phyloP scores from a whole-genome alignment of 257 asterid genomes.

The Solanum paucissectum region DNA sequence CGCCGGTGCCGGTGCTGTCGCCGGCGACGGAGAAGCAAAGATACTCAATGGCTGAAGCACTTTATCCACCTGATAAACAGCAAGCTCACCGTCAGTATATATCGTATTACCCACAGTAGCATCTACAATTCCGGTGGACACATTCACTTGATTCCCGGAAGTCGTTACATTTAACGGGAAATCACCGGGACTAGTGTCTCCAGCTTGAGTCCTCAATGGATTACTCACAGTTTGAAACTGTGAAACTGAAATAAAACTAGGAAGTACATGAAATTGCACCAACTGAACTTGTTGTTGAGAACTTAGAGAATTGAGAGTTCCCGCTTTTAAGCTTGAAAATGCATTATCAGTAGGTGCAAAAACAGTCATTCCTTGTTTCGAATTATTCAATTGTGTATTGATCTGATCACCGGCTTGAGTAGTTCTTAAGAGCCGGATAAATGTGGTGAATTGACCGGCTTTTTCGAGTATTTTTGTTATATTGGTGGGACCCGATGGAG shows the following conservation, averaged over 20 bases:
- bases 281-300: slow-evolving; percentile 64
- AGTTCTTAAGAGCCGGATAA: slow-evolving; percentile 45
- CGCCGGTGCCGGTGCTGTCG: slow-evolving; percentile 43
- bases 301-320: slow-evolving; percentile 58
- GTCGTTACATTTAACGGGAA: slow-evolving; percentile 73
- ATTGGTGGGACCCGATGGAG: slow-evolving; percentile 75
- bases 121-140: slow-evolving; percentile 62
- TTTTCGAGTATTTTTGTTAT: slow-evolving; percentile 72
- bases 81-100: slow-evolving; percentile 61
- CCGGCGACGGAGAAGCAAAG: slow-evolving; percentile 57
- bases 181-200: slow-evolving; percentile 33
- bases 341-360: slow-evolving; percentile 81
- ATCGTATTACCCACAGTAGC: slow-evolving; percentile 59
- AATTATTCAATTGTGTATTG: slow-evolving; percentile 70
- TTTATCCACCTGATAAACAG: slow-evolving; percentile 68
- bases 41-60: slow-evolving; percentile 71
- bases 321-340: slow-evolving; percentile 48
- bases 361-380: slow-evolving; percentile 63
- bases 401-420: slow-evolving; percentile 69
- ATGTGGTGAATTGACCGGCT: slow-evolving; percentile 75
- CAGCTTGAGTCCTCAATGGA: slow-evolving; percentile 83
- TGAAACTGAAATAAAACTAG: slow-evolving; percentile 38
- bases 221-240: slow-evolving; percentile 86
- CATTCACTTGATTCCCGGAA: slow-evolving; percentile 63
- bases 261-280: slow-evolving; percentile 61